Conservation (phyloP, 768 basidiomycete species). For the Floccularia luteovirens region DNA sequence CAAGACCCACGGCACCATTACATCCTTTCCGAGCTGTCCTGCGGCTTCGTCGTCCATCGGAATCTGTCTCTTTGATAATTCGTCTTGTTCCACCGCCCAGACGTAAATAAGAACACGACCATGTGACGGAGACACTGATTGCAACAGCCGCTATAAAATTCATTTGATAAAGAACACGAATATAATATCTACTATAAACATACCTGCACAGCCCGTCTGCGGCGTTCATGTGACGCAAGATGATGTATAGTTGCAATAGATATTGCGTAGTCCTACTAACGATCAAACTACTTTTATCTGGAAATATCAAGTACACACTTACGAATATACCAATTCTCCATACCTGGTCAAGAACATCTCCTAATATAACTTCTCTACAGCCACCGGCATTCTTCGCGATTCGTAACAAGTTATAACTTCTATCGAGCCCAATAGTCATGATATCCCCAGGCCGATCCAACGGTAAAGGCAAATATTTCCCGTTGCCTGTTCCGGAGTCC, state of each 20-base stretch:
- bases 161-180: not conserved
- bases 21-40: conserved; percentile 55
- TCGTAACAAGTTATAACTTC: conserved; percentile 70
- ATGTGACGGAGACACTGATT: conserved; percentile 55
- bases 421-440: conserved; percentile 80
- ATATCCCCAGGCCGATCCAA: conserved; percentile 48
- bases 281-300: not conserved
- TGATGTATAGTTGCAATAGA: conserved; percentile 98
- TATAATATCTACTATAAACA: conserved; percentile 6
- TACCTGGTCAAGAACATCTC: conserved; percentile 62
- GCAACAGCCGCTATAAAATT: conserved; percentile 45
- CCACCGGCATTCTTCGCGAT: conserved; percentile 65
- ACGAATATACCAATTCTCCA: conserved; percentile 86
- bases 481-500: conserved; percentile 95
- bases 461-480: conserved; percentile 88
- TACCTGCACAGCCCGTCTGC: conserved; percentile 71
- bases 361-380: conserved; percentile 68
- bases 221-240: conserved; percentile 71
- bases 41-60: conserved; percentile 18
- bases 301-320: conserved; percentile 7
- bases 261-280: conserved; percentile 81
- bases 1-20: conserved; percentile 86
- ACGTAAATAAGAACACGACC: conserved; percentile 90
- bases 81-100: conserved; percentile 95
- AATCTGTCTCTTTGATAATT: conserved; percentile 69